phyloP scores from a whole-genome alignment of 306 rosid genomes.

The Pterocarpus macrocarpus region DNA sequence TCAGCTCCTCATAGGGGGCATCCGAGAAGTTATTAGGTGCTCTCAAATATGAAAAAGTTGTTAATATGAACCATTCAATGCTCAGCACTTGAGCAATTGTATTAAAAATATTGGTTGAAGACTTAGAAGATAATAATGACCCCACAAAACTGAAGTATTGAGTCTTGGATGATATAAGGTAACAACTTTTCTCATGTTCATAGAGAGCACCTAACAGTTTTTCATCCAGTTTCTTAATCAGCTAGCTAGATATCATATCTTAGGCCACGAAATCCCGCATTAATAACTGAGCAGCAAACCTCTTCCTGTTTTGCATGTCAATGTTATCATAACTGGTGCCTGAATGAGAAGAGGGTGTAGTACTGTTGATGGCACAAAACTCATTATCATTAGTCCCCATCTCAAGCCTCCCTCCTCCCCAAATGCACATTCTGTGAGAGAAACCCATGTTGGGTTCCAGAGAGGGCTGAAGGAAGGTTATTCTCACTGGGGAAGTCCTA shows the following conservation, averaged over 20 bases:
- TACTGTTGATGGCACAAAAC: slow-evolving; percentile 49
- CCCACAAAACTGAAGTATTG: not conserved
- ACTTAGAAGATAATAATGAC: no score
- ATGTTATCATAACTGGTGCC: slow-evolving; percentile 55
- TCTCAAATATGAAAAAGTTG: not conserved
- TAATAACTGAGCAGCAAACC: slow-evolving; percentile 69
- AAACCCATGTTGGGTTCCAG: slow-evolving; percentile 56
- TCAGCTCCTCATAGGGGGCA: not conserved
- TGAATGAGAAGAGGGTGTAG: slow-evolving; percentile 58
- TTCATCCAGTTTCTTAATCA: not conserved
- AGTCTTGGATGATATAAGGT: not conserved
- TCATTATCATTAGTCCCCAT: slow-evolving; percentile 51
- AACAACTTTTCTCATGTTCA: not conserved
- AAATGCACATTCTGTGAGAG: slow-evolving; percentile 59
- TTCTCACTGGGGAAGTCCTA: slow-evolving; percentile 79
- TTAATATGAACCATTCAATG: not conserved
- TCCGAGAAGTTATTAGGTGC: not conserved
- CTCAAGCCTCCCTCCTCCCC: slow-evolving; percentile 55
- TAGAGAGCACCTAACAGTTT: not conserved
- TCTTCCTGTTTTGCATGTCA: slow-evolving; percentile 67
- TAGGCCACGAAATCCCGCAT: slow-evolving; percentile 61
- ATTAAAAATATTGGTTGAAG: no score
- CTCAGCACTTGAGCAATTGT: not conserved
- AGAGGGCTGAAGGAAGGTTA: slow-evolving; percentile 46
- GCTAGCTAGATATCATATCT: slow-evolving; percentile 9